Evolutionary conservation across 2,329 filamentous ascomycete species (phyloP).

Genomic region (Colletotrichum noveboracense): DNA sequence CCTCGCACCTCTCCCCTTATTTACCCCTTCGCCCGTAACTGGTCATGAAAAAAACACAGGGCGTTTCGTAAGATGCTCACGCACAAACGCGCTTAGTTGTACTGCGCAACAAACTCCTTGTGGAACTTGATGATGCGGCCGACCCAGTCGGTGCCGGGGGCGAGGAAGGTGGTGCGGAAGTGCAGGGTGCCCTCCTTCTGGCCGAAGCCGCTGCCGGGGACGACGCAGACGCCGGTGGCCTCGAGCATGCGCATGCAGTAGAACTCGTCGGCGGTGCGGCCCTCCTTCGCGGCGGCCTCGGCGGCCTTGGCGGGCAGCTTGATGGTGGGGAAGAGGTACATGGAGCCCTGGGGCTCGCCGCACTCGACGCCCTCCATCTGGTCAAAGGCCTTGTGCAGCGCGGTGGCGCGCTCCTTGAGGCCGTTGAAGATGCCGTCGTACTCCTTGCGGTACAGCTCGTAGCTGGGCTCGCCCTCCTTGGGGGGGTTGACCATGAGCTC

Average conservation of each 20-base stretch:
- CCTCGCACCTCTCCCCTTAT: not conserved
- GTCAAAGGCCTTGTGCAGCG: slow-evolving; percentile 88
- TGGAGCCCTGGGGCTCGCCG: slow-evolving; percentile 87
- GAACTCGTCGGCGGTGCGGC: slow-evolving; percentile 84
- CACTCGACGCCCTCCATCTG: slow-evolving; percentile 97
- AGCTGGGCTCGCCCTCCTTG: slow-evolving; percentile 79
- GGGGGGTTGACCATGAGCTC: slow-evolving; percentile 99
- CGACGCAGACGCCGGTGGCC: slow-evolving; percentile 91
- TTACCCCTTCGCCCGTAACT: not conserved
- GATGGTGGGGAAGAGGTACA: slow-evolving; percentile 99
- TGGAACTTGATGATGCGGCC: slow-evolving; percentile 89
- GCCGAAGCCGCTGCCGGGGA: slow-evolving; percentile 91
- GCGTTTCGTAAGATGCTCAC: not conserved
- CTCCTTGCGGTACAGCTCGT: slow-evolving; percentile 83
- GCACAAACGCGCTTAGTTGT: slow-evolving; percentile 40
- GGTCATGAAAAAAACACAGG: not conserved
- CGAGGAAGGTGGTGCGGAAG: slow-evolving; percentile 96
- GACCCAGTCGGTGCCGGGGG: slow-evolving; percentile 95
- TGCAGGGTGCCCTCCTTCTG: slow-evolving; percentile 91
- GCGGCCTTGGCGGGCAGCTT: slow-evolving; percentile 76
- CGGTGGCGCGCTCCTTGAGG: slow-evolving; percentile 78
- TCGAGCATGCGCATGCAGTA: slow-evolving; percentile 92
- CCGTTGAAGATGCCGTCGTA: slow-evolving; percentile 83
- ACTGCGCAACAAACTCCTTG: slow-evolving; percentile 88
- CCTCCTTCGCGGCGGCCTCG: slow-evolving; percentile 76